Conservation (phyloP, 805 yeast species). For the Saturnispora mendoncae region DNA sequence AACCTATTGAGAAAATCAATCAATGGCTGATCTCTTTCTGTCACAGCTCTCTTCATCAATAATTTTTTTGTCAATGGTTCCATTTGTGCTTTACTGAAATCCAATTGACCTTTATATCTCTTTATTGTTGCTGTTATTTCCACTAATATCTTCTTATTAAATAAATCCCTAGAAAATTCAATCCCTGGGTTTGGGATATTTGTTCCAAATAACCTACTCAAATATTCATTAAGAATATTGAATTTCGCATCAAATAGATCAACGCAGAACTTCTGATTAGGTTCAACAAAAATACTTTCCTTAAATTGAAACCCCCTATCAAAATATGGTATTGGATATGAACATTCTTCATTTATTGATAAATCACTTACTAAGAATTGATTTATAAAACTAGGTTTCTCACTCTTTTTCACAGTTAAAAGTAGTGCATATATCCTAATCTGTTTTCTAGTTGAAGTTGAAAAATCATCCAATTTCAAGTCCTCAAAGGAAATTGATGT, state of each 20-base stretch:
- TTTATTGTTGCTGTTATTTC: conserved; percentile 16
- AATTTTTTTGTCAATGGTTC: conserved; percentile 10
- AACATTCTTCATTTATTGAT: conserved; percentile 3
- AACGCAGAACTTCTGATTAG: conserved; percentile 4
- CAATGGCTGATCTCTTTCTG: conserved; percentile 12
- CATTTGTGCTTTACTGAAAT: conserved; percentile 15
- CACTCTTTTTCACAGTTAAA: background rate
- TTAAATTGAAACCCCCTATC: conserved; percentile 2
- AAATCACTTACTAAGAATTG: conserved; percentile 6
- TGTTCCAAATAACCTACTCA: background rate
- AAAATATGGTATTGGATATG: background rate
- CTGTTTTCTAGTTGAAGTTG: background rate
- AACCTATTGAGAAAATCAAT: conserved; percentile 16
- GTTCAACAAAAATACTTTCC: background rate
- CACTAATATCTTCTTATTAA: conserved; percentile 15
- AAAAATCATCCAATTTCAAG: background rate
- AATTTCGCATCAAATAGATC: conserved; percentile 5
- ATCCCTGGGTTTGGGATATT: background rate
- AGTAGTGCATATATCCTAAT: conserved; percentile 5
- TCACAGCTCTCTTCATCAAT: conserved; percentile 10
- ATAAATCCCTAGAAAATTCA: conserved; percentile 11
- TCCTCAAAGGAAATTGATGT: conserved; percentile 3
- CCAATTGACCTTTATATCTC: conserved; percentile 15
- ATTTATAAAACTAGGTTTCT: background rate
- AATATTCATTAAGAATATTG: background rate